Percentiles rank a stretch among this genome's conserved stretches.
These are phyloP conservation scores for Quillaja saponaria DNA, from an alignment of 306 rosid species.

Conservation along the genomic window DNA sequence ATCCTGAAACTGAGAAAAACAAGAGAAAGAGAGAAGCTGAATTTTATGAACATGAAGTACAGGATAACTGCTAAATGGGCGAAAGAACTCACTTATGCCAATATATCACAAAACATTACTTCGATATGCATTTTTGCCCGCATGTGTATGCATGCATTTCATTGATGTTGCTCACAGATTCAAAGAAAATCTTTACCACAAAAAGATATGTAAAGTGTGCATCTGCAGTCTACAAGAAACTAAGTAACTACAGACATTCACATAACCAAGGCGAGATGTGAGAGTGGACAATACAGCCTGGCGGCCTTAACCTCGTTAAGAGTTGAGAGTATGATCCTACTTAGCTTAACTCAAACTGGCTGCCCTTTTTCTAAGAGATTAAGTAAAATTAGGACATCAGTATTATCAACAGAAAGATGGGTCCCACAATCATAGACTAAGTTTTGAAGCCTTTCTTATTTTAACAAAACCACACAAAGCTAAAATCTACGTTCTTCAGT, in stretches of 20 bases:
- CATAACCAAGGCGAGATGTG: no score
- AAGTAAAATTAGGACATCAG: slow-evolving; percentile 6
- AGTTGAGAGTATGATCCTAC: no score
- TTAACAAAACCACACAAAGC: slow-evolving; percentile 8
- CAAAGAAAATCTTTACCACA: background rate
- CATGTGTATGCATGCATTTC: background rate
- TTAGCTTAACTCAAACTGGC: slow-evolving; percentile 7
- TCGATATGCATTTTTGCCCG: background rate
- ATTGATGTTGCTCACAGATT: no score
- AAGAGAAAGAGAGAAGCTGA: background rate
- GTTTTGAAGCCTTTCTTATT: slow-evolving; percentile 9
- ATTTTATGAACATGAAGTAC: background rate
- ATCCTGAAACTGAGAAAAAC: slow-evolving; percentile 1
- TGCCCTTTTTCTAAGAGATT: background rate
- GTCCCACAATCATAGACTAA: slow-evolving; percentile 8
- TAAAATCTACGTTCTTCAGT: slow-evolving; percentile 9
- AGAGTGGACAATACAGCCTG: no score
- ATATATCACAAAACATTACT: background rate
- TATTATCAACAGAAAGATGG: slow-evolving; percentile 18
- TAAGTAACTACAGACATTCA: no score
- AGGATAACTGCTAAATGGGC: background rate
- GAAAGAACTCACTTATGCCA: slow-evolving; percentile 1
- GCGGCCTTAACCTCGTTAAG: no score
- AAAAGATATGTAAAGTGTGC: slow-evolving; percentile 1
- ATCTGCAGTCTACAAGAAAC: background rate